Percentiles rank a stretch among this genome's conserved stretches.
phyloP scores from a whole-genome alignment of 108 stramenopile species.

The Hondaea fermentalgiana region DNA sequence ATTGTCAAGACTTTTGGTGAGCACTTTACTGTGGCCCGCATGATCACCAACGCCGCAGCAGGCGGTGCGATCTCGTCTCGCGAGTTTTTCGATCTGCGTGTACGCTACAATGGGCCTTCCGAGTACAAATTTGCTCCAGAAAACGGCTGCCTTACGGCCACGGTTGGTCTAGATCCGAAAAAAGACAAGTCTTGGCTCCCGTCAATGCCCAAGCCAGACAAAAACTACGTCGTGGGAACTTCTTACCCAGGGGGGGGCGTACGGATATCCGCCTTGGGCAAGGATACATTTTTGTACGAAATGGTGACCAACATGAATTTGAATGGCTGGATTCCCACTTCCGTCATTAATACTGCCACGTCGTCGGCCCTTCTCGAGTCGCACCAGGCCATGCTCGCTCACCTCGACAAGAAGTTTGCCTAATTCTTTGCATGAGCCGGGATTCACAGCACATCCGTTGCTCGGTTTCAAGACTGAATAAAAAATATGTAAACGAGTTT shows the following conservation, averaged over 20 bases:
- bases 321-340: neutral
- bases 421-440: neutral
- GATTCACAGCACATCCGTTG: too few species aligned
- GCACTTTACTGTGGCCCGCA: neutral
- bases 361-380: neutral
- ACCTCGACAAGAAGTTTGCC: neutral
- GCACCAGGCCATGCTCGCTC: constrained; percentile 9
- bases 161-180: neutral
- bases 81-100: neutral
- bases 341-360: neutral
- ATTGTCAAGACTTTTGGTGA: neutral
- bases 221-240: neutral
- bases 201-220: neutral
- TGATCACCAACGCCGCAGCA: neutral
- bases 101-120: neutral
- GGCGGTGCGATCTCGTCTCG: neutral
- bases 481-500: too few species aligned
- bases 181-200: neutral
- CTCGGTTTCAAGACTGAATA: neutral
- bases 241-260: neutral
- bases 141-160: neutral
- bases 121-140: neutral
- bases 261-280: neutral
- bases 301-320: neutral
- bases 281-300: neutral